Percentiles rank a stretch among this genome's conserved stretches.
Evolutionary conservation across 2,329 filamentous ascomycete species (phyloP).

Genomic region (Botryotinia convoluta): DNA sequence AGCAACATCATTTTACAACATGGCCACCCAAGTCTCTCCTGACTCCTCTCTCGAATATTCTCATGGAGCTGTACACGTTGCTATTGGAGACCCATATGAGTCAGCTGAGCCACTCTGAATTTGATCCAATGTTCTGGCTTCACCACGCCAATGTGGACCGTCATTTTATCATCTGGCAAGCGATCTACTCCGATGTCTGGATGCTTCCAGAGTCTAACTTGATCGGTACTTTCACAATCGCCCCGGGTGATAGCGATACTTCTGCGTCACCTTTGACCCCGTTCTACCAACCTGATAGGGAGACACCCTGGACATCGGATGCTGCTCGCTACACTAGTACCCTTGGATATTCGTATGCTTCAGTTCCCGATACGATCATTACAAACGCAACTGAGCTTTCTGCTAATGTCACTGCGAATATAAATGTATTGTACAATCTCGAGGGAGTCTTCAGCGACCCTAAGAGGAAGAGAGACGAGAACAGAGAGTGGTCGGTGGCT

Average conservation of each 20-base stretch:
- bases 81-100: slow-evolving; percentile 43
- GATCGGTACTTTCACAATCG: slow-evolving; percentile 38
- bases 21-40: slow-evolving; percentile 5
- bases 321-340: slow-evolving; percentile 23
- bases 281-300: slow-evolving; percentile 34
- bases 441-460: slow-evolving; percentile 7
- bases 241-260: slow-evolving; percentile 29
- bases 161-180: slow-evolving; percentile 53
- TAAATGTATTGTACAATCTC: slow-evolving; percentile 51
- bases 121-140: slow-evolving; percentile 50
- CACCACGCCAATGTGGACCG: slow-evolving; percentile 60
- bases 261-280: slow-evolving; percentile 34
- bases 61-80: slow-evolving; percentile 46
- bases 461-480: not conserved
- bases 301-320: slow-evolving; percentile 27
- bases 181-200: slow-evolving; percentile 39
- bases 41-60: slow-evolving; percentile 44
- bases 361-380: slow-evolving; percentile 49
- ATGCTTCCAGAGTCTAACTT: slow-evolving; percentile 37
- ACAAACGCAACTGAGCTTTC: slow-evolving; percentile 47
- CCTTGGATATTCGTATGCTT: slow-evolving; percentile 35
- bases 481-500: slow-evolving; percentile 27
- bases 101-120: slow-evolving; percentile 44
- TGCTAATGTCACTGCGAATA: slow-evolving; percentile 59
- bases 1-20: not conserved